Percentiles rank a stretch among this genome's conserved stretches.
Evolutionary conservation across 495 filamentous ascomycete species (phyloP).

Genomic region (Xylaria acuta): DNA sequence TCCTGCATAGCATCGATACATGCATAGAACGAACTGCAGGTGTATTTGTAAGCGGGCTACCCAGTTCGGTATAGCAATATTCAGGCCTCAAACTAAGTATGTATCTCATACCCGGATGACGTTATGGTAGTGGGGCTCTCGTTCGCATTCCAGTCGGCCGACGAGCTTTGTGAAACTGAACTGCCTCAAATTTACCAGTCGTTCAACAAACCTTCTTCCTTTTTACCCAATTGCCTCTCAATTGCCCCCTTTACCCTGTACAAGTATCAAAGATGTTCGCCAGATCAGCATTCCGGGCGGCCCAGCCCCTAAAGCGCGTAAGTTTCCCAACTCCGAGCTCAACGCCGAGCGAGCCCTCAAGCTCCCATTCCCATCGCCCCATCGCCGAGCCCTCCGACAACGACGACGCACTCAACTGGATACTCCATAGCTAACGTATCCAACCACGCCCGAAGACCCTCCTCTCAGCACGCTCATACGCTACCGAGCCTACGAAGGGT

Average conservation of each 20-base stretch:
- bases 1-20: neutral
- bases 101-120: conserved; percentile 2
- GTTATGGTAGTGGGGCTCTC: conserved; percentile 16
- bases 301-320: conserved; percentile 55
- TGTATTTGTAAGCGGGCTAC: neutral
- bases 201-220: neutral
- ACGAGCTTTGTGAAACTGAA: conserved; percentile 8
- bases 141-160: conserved; percentile 17
- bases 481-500: conserved; percentile 54
- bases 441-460: conserved; percentile 33
- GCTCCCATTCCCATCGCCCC: neutral
- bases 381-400: conserved; percentile 7
- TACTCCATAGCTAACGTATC: conserved; percentile 30
- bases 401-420: conserved; percentile 13
- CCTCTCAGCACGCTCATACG: conserved; percentile 56
- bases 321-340: conserved; percentile 29
- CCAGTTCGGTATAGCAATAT: neutral
- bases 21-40: neutral
- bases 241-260: neutral
- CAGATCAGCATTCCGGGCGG: conserved; percentile 50
- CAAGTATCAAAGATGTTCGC: conserved; percentile 47
- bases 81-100: neutral
- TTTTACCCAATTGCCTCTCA: neutral
- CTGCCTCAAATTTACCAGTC: neutral
- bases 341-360: conserved; percentile 4